Evolutionary conservation across 257 asterid genomes (phyloP), one percentile per base, ranked within the genome.

Genomic region (Ilex aquifolium): DNA sequence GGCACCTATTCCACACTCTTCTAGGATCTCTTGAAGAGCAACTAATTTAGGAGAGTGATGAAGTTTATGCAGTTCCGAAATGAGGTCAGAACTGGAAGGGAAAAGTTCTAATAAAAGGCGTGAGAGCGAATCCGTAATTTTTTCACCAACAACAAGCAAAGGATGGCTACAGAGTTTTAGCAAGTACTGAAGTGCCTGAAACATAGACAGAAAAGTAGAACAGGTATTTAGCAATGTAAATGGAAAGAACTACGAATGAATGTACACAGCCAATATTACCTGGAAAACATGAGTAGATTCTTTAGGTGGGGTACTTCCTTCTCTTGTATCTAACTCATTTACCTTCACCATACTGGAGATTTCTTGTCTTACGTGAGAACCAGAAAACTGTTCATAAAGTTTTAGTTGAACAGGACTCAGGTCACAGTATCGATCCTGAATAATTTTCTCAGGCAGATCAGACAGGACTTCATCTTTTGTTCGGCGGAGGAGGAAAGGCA

Each of bases 401-500:
- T 76, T 87, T 67, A 89, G 83, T 76, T 93, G 99, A 53, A 93
- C 71, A 61, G 94, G 95, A 72, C 99, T 90, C 80, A 90, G 82
- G 82, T 90, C 97, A 77, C 99, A 93, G 79, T 82, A 93, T 79
- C 99, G 85, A 74, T 93, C 99, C 85, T 93, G 99, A 74, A 93
- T 90, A 49, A 93, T 93, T 79, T 93, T 93, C 79, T 85, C 97
- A 0, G 97, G 99, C 62, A 93, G 80, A 90, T 93, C 99, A 64
- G 99, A 87, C 76, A 93, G 76, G 58, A 93, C 99, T 84, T 93
- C 96, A 66, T 76, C 92, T 80, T 93, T 93, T 52, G 99, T 93
- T 64, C 97, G 97, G 63, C 99, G 97, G 62, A 93, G 84, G 65
- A 93, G 95, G 79, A 93, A 93, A 61, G 99, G 97, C 97, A 93